Percentiles rank a stretch among this genome's conserved stretches.
These are phyloP conservation scores for Beverwykella pulmonaria DNA, from an alignment of 495 filamentous ascomycete species.

Conservation along the genomic window DNA sequence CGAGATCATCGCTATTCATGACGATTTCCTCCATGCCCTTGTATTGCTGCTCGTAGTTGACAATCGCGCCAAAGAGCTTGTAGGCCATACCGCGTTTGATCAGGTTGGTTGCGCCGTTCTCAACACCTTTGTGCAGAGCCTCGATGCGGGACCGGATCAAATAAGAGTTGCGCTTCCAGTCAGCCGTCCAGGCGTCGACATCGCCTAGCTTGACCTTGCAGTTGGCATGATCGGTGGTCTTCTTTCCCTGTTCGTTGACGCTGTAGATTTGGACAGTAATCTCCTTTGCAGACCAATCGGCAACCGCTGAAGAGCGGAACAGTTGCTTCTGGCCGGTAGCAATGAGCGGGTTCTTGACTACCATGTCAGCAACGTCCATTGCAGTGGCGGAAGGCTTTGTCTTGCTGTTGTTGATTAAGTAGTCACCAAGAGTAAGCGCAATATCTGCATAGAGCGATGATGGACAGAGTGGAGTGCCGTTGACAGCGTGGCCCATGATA, in stretches of 20 bases:
- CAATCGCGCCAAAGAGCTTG: slow-evolving; percentile 71
- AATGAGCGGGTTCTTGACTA: slow-evolving; percentile 71
- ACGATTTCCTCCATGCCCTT: slow-evolving; percentile 76
- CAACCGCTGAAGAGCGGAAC: slow-evolving; percentile 34
- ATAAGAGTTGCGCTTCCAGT: slow-evolving; percentile 55
- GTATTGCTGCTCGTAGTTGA: slow-evolving; percentile 69
- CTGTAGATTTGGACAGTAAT: slow-evolving; percentile 25
- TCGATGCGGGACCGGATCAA: slow-evolving; percentile 53
- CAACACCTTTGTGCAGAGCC: slow-evolving; percentile 45
- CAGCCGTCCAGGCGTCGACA: slow-evolving; percentile 41
- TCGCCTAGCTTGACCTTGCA: slow-evolving; percentile 50
- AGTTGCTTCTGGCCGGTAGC: slow-evolving; percentile 52
- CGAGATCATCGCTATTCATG: slow-evolving; percentile 68
- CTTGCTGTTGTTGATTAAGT: slow-evolving; percentile 41
- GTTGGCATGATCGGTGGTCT: slow-evolving; percentile 54
- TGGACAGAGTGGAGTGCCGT: slow-evolving; percentile 61
- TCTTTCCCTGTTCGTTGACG: slow-evolving; percentile 49
- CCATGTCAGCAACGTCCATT: slow-evolving; percentile 54
- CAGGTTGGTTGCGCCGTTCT: slow-evolving; percentile 34
- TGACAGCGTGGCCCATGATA: slow-evolving; percentile 73
- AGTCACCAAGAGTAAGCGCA: slow-evolving; percentile 72
- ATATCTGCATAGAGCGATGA: slow-evolving; percentile 66
- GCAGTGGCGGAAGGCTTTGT: slow-evolving; percentile 1
- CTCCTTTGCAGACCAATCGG: slow-evolving; percentile 33
- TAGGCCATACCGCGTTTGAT: slow-evolving; percentile 74